phyloP scores from a whole-genome alignment of 208 protist genomes.

The Wallacemonas sp. region DNA sequence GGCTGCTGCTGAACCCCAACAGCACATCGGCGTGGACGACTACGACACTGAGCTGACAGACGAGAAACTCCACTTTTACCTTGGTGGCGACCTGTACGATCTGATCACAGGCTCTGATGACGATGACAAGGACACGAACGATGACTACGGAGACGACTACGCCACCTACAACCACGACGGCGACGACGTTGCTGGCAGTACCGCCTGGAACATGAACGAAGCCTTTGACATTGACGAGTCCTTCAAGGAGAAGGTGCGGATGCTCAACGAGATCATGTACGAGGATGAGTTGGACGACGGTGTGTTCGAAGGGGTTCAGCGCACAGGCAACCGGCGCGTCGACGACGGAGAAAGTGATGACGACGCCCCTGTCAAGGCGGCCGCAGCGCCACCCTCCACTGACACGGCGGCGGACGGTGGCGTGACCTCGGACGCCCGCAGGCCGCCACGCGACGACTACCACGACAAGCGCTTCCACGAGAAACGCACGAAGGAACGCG shows the following conservation, averaged over 20 bases:
- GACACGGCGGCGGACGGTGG: not conserved
- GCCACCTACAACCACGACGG: conserved; percentile 21
- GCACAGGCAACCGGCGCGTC: conserved; percentile 14
- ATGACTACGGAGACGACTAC: conserved; percentile 15
- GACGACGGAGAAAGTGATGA: conserved; percentile 20
- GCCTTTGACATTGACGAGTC: conserved; percentile 75
- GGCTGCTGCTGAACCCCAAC: not conserved
- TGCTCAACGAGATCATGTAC: conserved; percentile 88
- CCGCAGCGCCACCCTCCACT: not conserved
- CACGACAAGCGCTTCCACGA: conserved; percentile 75
- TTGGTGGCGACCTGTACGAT: conserved; percentile 52
- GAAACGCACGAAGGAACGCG: conserved; percentile 42
- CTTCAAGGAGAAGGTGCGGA: conserved; percentile 77
- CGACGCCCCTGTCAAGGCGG: conserved; percentile 6
- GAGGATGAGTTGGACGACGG: conserved; percentile 89
- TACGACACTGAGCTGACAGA: conserved; percentile 31
- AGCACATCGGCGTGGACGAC: conserved; percentile 21
- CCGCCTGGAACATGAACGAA: conserved; percentile 14
- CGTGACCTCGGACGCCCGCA: not conserved
- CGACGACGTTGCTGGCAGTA: conserved; percentile 15
- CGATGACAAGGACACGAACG: conserved; percentile 25
- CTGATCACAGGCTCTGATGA: conserved; percentile 41
- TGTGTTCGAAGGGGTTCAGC: conserved; percentile 37
- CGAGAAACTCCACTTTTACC: conserved; percentile 29
- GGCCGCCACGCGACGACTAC: conserved; percentile 54